A percentile compares a stretch with the other conserved stretches of the same genome.
phyloP scores from a whole-genome alignment of 2,329 filamentous ascomycete species.

The Phyllachora maydis region DNA sequence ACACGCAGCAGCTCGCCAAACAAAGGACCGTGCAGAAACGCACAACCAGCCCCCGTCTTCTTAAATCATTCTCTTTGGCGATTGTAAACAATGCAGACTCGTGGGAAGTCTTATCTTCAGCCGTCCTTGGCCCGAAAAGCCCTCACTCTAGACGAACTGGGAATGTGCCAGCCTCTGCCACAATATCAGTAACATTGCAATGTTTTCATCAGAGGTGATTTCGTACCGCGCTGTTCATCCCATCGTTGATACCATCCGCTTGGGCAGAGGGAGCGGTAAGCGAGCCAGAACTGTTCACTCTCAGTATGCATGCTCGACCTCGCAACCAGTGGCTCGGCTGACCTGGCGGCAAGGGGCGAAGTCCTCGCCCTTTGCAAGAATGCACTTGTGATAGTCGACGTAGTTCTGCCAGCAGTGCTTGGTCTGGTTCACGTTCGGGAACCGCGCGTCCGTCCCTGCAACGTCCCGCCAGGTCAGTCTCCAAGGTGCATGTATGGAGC shows the following conservation, averaged over 20 bases:
- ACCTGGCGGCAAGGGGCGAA: constrained; percentile 96
- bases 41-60: no score
- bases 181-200: constrained; percentile 1
- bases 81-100: no score
- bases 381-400: constrained; percentile 99
- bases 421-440: constrained; percentile 95
- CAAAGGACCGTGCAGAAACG: no score
- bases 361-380: constrained; percentile 94
- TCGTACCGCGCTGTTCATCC: constrained; percentile 88
- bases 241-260: constrained; percentile 84
- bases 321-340: constrained; percentile 10
- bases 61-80: no score
- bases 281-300: constrained; percentile 62
- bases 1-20: no score
- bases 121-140: no score
- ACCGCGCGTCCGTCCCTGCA: constrained; percentile 95
- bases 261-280: constrained; percentile 94
- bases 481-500: no score
- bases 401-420: constrained; percentile 99
- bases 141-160: constrained; percentile 41
- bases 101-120: no score
- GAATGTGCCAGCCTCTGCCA: constrained; percentile 46
- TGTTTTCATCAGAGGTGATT: background rate
- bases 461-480: constrained; percentile 6
- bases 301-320: constrained; percentile 1